A percentile compares a stretch with the other conserved stretches of the same genome.
phyloP scores from a whole-genome alignment of 2,329 filamentous ascomycete genomes.

The Xylaria sp. region DNA sequence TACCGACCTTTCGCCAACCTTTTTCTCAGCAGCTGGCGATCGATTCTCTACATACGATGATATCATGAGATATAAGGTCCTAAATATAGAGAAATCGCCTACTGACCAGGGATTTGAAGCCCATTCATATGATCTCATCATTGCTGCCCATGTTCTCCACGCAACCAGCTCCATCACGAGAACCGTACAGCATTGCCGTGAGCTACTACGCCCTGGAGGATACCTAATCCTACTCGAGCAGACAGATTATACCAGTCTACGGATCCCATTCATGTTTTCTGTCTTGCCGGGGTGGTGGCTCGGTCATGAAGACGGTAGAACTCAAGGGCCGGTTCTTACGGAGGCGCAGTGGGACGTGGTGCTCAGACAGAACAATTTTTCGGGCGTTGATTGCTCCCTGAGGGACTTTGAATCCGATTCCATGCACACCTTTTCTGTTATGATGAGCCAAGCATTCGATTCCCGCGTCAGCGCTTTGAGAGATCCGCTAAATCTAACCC shows the following conservation, averaged over 20 bases:
- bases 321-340: not conserved
- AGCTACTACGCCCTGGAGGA: slow-evolving; percentile 52
- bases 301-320: slow-evolving; percentile 4
- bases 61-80: not conserved
- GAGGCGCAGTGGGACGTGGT: slow-evolving; percentile 8
- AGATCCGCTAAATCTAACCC: not conserved
- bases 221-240: slow-evolving; percentile 44
- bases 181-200: slow-evolving; percentile 34
- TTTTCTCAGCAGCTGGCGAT: not conserved
- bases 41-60: not conserved
- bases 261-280: not conserved
- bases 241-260: not conserved
- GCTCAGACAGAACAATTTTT: not conserved
- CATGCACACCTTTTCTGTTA: slow-evolving; percentile 9
- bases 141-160: slow-evolving; percentile 49
- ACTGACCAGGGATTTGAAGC: slow-evolving; percentile 48
- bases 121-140: slow-evolving; percentile 48
- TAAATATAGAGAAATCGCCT: slow-evolving; percentile 45
- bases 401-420: not conserved
- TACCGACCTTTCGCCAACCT: not conserved
- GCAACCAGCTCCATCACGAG: slow-evolving; percentile 41
- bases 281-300: not conserved
- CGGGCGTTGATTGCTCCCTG: not conserved
- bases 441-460: slow-evolving; percentile 16
- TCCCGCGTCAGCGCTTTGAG: not conserved